Conservation (phyloP, 192 early-diverging fungal genomes). For the Pecoramyces ruminantium region DNA sequence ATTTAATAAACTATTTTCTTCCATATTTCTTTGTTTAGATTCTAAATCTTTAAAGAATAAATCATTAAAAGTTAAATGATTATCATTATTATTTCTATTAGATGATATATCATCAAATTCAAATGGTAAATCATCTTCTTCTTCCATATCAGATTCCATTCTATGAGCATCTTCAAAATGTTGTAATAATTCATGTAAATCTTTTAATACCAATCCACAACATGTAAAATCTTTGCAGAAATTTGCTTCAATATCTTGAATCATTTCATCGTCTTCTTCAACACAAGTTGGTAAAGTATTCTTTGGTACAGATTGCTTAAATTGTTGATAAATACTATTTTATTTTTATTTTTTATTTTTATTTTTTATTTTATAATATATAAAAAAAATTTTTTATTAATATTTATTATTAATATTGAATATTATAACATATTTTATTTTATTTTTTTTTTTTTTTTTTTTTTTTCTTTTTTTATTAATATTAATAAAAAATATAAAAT, state of each 20-base stretch:
- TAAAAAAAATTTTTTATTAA: too few relatives aligned
- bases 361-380: too few relatives aligned
- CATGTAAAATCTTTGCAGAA: slow-evolving; percentile 93
- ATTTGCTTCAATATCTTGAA: slow-evolving; percentile 66
- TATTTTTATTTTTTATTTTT: too few relatives aligned
- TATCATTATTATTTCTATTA: not conserved
- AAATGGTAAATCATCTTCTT: slow-evolving; percentile 19
- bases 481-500: too few relatives aligned
- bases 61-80: not conserved
- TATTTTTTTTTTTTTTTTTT: too few relatives aligned
- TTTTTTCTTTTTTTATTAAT: too few relatives aligned
- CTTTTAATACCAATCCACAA: slow-evolving; percentile 74
- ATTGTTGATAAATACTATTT: not conserved
- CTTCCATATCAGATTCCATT: slow-evolving; percentile 42
- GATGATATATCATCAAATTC: not conserved
- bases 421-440: too few relatives aligned
- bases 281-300: not conserved
- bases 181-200: slow-evolving; percentile 86
- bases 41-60: not conserved
- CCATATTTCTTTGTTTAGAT: not conserved
- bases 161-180: slow-evolving; percentile 92
- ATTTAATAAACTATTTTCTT: not conserved
- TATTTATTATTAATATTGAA: too few relatives aligned
- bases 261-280: not conserved
- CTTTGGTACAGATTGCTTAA: not conserved